These are phyloP conservation scores for Hortaea werneckii DNA, from an alignment of 2,329 filamentous ascomycete genomes.

Conservation along the genomic window DNA sequence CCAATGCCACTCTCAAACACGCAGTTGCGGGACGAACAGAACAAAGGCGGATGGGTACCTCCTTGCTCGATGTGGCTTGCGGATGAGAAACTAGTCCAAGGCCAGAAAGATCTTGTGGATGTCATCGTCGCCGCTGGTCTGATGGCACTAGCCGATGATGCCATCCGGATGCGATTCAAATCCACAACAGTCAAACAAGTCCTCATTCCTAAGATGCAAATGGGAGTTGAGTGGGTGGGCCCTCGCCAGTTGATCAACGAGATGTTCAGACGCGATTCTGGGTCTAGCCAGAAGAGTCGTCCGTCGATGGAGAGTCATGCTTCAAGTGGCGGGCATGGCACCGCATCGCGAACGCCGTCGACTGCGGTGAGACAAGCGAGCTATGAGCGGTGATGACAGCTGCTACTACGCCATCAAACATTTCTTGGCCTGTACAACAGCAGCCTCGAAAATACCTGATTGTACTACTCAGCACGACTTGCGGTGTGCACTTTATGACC, in stretches of 20 bases:
- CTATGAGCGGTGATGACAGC: conserved; percentile 6
- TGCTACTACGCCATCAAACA: background rate
- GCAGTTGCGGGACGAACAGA: conserved; percentile 61
- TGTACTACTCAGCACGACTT: conserved; percentile 5
- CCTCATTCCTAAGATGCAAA: conserved; percentile 41
- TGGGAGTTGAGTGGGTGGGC: conserved; percentile 52
- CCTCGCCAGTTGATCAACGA: conserved; percentile 54
- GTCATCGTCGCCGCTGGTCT: conserved; percentile 85
- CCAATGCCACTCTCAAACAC: conserved; percentile 64
- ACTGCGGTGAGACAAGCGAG: conserved; percentile 8
- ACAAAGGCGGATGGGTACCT: conserved; percentile 78
- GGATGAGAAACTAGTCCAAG: conserved; percentile 58
- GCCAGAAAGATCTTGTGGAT: conserved; percentile 72
- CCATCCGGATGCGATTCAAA: conserved; percentile 71
- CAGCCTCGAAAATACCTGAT: conserved; percentile 1
- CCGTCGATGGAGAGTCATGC: conserved; percentile 14
- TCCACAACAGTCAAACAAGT: conserved; percentile 42
- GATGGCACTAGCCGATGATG: conserved; percentile 80
- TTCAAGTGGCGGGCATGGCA: conserved; percentile 11
- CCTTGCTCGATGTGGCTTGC: conserved; percentile 87
- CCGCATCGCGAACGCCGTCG: conserved; percentile 3
- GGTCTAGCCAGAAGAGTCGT: conserved; percentile 11
- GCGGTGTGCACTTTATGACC: conserved; percentile 5
- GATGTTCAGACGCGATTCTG: conserved; percentile 46
- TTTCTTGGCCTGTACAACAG: background rate